Conservation (phyloP, 129 eudicot genomes). For the Centella asiatica region DNA sequence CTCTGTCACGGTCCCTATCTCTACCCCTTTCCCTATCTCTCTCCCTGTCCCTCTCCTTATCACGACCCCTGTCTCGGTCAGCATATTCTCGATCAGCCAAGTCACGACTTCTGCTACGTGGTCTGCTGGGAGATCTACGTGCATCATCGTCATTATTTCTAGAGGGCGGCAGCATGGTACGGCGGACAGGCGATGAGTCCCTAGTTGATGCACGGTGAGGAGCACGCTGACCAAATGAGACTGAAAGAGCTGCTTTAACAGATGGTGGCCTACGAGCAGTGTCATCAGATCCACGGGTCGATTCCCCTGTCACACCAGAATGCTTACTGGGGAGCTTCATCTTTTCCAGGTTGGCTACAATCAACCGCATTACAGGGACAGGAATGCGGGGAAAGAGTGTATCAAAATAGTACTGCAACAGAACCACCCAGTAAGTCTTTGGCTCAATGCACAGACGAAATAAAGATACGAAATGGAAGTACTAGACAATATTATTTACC, state of each 20-base stretch:
- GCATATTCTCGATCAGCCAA: constrained; percentile 56
- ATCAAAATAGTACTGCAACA: constrained; percentile 89
- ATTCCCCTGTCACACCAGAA: constrained; percentile 79
- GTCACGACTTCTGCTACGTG: constrained; percentile 76
- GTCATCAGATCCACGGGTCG: constrained; percentile 83
- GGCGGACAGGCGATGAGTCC: constrained; percentile 97
- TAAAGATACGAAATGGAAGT: background rate
- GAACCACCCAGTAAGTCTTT: constrained; percentile 12
- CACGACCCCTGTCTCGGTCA: constrained; percentile 38
- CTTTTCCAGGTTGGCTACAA: constrained; percentile 69
- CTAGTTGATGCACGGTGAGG: constrained; percentile 98
- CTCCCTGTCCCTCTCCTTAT: constrained; percentile 25
- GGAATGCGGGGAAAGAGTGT: constrained; percentile 96
- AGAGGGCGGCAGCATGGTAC: constrained; percentile 52
- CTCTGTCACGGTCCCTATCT: constrained; percentile 24
- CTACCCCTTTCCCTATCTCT: constrained; percentile 29
- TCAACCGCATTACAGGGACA: constrained; percentile 70
- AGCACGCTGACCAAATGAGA: constrained; percentile 99
- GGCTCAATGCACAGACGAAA: background rate
- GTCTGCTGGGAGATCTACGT: constrained; percentile 61
- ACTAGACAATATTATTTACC: background rate
- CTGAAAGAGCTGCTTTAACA: constrained; percentile 94
- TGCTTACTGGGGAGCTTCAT: constrained; percentile 84
- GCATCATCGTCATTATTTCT: constrained; percentile 47
- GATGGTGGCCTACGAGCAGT: constrained; percentile 96